Conservation (phyloP, 2,329 filamentous ascomycete species). For the Colletotrichum graminicola region DNA sequence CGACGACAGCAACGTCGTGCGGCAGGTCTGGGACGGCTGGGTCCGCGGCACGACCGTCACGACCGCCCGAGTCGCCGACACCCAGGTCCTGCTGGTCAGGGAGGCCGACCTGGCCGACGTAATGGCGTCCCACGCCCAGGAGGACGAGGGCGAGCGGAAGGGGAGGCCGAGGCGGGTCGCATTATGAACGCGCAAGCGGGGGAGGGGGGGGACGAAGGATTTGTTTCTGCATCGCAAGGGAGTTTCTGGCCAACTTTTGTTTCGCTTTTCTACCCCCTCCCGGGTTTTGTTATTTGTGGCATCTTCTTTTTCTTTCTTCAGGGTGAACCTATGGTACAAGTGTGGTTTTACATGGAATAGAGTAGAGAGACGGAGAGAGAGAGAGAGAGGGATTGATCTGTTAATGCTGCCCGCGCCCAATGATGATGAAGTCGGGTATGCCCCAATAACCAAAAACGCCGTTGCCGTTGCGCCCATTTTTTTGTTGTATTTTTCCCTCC, state of each 20-base stretch:
- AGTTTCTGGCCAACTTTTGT: neutral
- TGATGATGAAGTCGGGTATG: conserved; percentile 36
- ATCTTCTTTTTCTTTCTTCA: neutral
- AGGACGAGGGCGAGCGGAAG: conserved; percentile 4
- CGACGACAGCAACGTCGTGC: conserved; percentile 55
- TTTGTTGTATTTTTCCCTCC: neutral
- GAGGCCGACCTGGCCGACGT: conserved; percentile 57
- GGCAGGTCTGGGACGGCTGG: conserved; percentile 63
- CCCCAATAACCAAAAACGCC: conserved; percentile 27
- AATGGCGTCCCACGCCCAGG: conserved; percentile 41
- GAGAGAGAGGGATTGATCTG: conserved; percentile 1
- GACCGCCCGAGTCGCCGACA: conserved; percentile 55
- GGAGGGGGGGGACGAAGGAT: neutral
- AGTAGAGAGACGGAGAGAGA: conserved; percentile 14
- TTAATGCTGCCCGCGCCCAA: conserved; percentile 33
- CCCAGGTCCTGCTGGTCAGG: conserved; percentile 59
- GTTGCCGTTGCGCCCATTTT: conserved; percentile 27
- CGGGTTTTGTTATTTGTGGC: neutral
- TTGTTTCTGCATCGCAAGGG: conserved; percentile 5
- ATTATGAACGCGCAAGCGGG: neutral
- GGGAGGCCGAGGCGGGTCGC: neutral
- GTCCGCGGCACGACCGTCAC: conserved; percentile 56
- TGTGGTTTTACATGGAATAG: conserved; percentile 28
- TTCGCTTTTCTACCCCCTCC: neutral
- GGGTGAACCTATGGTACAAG: conserved; percentile 15